Evolutionary conservation across 2,329 filamentous ascomycete species (phyloP).

Genomic region (Cordyceps cateniannulata): DNA sequence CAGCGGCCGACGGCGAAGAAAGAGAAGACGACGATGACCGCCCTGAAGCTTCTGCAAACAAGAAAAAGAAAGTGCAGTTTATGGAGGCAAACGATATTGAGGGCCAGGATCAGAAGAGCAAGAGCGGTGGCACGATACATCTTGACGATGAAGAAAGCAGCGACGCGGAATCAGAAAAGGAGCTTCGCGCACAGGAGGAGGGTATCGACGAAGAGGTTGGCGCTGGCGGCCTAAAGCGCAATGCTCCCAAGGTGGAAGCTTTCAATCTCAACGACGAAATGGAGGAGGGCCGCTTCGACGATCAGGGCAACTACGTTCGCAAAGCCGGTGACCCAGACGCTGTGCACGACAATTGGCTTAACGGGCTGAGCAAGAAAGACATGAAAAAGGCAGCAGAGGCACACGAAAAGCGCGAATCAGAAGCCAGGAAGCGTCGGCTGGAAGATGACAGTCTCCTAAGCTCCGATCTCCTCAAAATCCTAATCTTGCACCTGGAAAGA

Average conservation of each 20-base stretch:
- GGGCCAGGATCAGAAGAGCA: constrained; percentile 70
- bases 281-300: constrained; percentile 89
- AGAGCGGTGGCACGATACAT: constrained; percentile 64
- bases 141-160: constrained; percentile 50
- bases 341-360: constrained; percentile 85
- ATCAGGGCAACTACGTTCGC: constrained; percentile 82
- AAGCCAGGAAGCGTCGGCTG: constrained; percentile 62
- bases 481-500: constrained; percentile 68
- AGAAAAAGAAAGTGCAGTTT: constrained; percentile 57
- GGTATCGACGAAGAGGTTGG: constrained; percentile 85
- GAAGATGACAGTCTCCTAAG: constrained; percentile 70
- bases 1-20: constrained; percentile 42
- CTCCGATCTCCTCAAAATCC: constrained; percentile 62
- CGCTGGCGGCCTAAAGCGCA: constrained; percentile 81
- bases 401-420: constrained; percentile 75
- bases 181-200: constrained; percentile 64
- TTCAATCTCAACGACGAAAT: constrained; percentile 91
- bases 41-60: constrained; percentile 41
- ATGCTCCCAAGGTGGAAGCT: constrained; percentile 89
- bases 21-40: constrained; percentile 35
- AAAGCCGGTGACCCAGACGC: constrained; percentile 86
- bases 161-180: constrained; percentile 63
- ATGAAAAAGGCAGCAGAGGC: constrained; percentile 84
- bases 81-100: constrained; percentile 60
- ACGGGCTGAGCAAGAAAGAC: constrained; percentile 88